Conservation (phyloP, 345 rosid genomes). For the Eucalyptus rudis region DNA sequence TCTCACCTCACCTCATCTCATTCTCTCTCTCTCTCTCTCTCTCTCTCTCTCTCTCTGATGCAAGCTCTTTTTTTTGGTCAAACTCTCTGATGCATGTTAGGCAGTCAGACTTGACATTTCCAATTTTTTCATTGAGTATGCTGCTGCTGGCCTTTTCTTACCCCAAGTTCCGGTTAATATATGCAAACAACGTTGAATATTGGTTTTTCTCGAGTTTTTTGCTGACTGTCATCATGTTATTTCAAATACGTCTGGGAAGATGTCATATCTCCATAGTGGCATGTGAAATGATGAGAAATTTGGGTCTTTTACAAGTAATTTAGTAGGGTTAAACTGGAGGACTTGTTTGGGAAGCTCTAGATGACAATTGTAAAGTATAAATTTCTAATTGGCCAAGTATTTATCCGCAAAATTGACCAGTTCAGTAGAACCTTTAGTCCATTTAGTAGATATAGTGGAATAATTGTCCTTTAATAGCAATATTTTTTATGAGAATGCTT, state of each 20-base stretch:
- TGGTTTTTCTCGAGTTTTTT: neutral
- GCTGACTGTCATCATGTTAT: neutral
- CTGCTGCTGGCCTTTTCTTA: neutral
- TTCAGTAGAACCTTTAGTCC: neutral
- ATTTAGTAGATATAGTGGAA: neutral
- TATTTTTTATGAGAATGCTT: neutral
- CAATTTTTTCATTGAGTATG: neutral
- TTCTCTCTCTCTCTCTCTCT: neutral
- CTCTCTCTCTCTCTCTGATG: neutral
- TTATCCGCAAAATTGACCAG: neutral
- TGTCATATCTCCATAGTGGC: neutral
- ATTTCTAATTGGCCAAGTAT: neutral
- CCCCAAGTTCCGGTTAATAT: neutral
- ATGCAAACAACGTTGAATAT: neutral
- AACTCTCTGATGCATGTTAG: neutral
- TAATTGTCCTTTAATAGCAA: neutral
- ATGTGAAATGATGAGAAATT: neutral
- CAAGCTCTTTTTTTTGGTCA: neutral
- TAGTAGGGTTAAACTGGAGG: neutral
- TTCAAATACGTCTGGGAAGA: neutral
- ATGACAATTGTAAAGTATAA: neutral
- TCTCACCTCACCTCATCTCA: neutral
- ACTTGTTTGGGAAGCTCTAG: neutral
- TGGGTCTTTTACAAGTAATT: neutral
- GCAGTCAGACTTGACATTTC: neutral